These are phyloP conservation scores for Russula vinacea DNA, from an alignment of 768 basidiomycete genomes.

Conservation along the genomic window DNA sequence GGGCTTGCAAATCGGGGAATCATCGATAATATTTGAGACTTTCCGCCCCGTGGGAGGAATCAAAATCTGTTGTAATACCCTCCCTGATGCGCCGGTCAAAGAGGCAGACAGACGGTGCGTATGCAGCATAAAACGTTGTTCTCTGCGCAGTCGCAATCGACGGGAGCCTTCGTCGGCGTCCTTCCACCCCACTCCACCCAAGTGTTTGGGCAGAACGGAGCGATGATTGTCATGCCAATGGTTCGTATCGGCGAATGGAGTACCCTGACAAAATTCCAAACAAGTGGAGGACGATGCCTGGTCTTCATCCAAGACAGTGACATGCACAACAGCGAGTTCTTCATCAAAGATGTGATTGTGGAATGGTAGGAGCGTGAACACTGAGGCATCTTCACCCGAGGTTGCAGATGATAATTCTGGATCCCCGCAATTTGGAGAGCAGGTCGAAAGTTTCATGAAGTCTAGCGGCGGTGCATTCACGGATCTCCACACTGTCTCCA, in stretches of 20 bases:
- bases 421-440: background rate
- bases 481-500: slow-evolving; percentile 34
- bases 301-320: slow-evolving; percentile 31
- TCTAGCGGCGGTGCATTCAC: slow-evolving; percentile 28
- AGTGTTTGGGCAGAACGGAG: slow-evolving; percentile 51
- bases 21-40: slow-evolving; percentile 17
- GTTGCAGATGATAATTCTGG: slow-evolving; percentile 23
- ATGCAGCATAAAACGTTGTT: slow-evolving; percentile 58
- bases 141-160: slow-evolving; percentile 39
- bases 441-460: slow-evolving; percentile 34
- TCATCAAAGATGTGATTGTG: slow-evolving; percentile 42
- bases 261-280: slow-evolving; percentile 42
- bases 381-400: slow-evolving; percentile 16
- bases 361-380: slow-evolving; percentile 39
- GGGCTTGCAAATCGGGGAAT: background rate
- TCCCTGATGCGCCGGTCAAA: slow-evolving; percentile 60
- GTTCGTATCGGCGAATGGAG: slow-evolving; percentile 47
- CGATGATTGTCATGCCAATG: slow-evolving; percentile 59
- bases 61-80: slow-evolving; percentile 48
- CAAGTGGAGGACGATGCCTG: slow-evolving; percentile 23
- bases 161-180: slow-evolving; percentile 40
- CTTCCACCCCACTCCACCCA: slow-evolving; percentile 46
- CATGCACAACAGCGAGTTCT: slow-evolving; percentile 39
- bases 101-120: slow-evolving; percentile 60
- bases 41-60: slow-evolving; percentile 44